Base-by-base conservation (phyloP, 2,329 filamentous ascomycete species). In the Apiospora phragmitis region DNA sequence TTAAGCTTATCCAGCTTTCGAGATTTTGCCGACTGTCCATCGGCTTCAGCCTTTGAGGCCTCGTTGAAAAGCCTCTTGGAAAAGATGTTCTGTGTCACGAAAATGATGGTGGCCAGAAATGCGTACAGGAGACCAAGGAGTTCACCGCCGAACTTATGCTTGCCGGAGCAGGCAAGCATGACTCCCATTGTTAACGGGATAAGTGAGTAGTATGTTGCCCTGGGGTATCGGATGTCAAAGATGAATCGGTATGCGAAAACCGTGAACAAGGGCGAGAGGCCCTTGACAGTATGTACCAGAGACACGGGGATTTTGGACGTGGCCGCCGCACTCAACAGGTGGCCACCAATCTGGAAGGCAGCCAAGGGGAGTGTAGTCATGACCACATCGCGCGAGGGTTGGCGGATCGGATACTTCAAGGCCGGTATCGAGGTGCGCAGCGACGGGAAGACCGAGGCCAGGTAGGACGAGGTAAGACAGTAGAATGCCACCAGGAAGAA, bases 61-160 rank as follows among this genome's bases (percentile, higher is more conserved):
- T 98, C 95, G 80, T 98, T 99, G 86, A 99, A 99, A 12, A 99
- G 90, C 74, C 94, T 94, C 83, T 99, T 99, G 26, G 95, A 98
- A 75, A 98, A 97, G 70, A 99, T 99, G 79, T 99, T 99, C 79
- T 99, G 96, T 0, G 94, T 96, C 45, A 99, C 96, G 79, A 99
- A 99, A 74, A 98, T 92, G 70, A 98, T 85, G 9, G 96, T 94
- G n/a, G 94, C 95, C 43, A 94, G 85, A 47, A 99, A 91, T 4
- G 96, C 95, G 77, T 95, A 95, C 14, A 95, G 77, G 24, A 99
- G 92, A n/a, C 96, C 96, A 68, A 96, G 88, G 73, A 98, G 88
- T 78, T 99, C 95, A 41, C 93, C 95, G 29, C 90, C 92, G 76
- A 97, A 95, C 7, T 82, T 82, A 55, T 85, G 83, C 78, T 94